Evolutionary conservation across 805 yeast genomes (phyloP).

Genomic region (Yarrowia alimentaria): DNA sequence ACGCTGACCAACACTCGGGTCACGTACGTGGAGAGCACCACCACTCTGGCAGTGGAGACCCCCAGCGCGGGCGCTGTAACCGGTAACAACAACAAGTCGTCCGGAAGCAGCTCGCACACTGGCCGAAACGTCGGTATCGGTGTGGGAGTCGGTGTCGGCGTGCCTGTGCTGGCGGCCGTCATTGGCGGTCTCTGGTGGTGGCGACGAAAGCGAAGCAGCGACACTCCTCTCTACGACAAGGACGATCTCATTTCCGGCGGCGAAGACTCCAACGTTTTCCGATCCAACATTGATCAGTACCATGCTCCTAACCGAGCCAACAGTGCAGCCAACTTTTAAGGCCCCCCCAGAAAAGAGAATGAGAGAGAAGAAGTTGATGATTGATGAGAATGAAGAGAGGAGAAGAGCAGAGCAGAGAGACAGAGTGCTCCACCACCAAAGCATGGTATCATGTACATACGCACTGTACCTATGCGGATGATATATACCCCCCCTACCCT

Average conservation of each 20-base stretch:
- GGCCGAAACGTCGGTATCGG: slow-evolving; percentile 55
- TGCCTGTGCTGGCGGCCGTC: slow-evolving; percentile 49
- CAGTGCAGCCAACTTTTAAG: slow-evolving; percentile 37
- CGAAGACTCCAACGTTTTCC: slow-evolving; percentile 36
- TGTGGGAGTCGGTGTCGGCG: slow-evolving; percentile 66
- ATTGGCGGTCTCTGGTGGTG: slow-evolving; percentile 35
- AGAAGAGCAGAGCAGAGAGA: no score
- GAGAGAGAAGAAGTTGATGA: no score
- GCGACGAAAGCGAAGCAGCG: slow-evolving; percentile 30
- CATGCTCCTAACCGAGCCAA: slow-evolving; percentile 35
- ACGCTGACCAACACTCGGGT: slow-evolving; percentile 12
- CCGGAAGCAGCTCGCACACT: slow-evolving; percentile 2
- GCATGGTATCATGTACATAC: no score
- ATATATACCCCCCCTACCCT: no score
- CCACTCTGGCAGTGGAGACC: slow-evolving; percentile 1
- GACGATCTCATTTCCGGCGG: slow-evolving; percentile 30
- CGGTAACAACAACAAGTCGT: slow-evolving; percentile 13
- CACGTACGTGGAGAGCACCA: slow-evolving; percentile 5
- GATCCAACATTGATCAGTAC: slow-evolving; percentile 38
- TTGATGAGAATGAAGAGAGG: no score
- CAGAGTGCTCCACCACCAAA: no score
- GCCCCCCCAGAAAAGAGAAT: no score
- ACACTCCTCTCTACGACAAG: slow-evolving; percentile 24
- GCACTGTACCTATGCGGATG: no score
- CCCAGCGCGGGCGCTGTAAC: slow-evolving; percentile 2